Base-by-base conservation (phyloP, 129 eudicot species). In the Erigeron canadensis region DNA sequence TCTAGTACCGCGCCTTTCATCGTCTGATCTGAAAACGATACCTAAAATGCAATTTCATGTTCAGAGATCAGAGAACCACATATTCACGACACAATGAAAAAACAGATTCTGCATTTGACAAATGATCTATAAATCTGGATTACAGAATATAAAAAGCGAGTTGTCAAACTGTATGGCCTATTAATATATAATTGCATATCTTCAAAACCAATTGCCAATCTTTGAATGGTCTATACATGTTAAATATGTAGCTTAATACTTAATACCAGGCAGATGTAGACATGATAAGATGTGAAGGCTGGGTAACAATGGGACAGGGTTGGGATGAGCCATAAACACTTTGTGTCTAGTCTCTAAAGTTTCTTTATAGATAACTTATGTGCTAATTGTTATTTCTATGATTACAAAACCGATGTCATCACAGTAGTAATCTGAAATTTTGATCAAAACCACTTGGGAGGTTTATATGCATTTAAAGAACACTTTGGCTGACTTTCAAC, bases 1-100 rank as follows among this genome's bases (percentile, higher is more conserved):
- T 84, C 75, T 70, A 91, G 82, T 71, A 84, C 71, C 58, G 85
- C 90, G 53, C 62, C 83, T 80, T 91, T 91, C 88, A 88, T 84
- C 63, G 81, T 80, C 70, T 84, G 81, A 71, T 82, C 84, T 39
- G 92, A 70, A 88, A 91, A 91, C 12, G 85, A 84, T 74, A 91
- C 88, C 97, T 91, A 75, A 72, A 46, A 71, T 50, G 65, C 72
- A 74, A 73, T 54, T 75, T 54, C 77, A 57, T 53, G n/a, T 50
- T 48, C 65, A 66, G 48, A 54, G 11, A 50, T 74, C 56, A 74
- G 79, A 34, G 4, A 63, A 50, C 16, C 22, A 55, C 57, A 44
- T 44, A 76, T 5, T 57, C 41, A 69, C 23, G 34, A 61, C 70
- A 61, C 8, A 46, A 62, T 45, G 46, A 62, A 42, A 59, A 46